Percentiles rank a stretch among this genome's conserved stretches.
phyloP scores from a whole-genome alignment of 225 moss, liverwort and hornwort genomes.

The Pseudisothecium myosuroides region DNA sequence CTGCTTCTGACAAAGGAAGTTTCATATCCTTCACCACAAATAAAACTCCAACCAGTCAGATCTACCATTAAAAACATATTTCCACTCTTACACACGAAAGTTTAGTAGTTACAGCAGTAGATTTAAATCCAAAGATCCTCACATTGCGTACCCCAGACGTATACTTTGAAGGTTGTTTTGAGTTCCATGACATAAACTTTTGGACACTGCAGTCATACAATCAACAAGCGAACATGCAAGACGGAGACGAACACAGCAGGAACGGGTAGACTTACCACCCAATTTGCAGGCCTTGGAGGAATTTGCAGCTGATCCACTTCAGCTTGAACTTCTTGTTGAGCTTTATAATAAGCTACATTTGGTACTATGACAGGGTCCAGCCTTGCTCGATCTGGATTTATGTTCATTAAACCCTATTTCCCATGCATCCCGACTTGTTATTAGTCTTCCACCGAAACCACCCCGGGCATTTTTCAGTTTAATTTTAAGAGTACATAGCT shows the following conservation, averaged over 20 bases:
- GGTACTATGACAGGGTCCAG: constrained; percentile 61
- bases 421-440: background rate
- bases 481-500: background rate
- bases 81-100: background rate
- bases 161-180: background rate
- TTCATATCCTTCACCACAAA: constrained; percentile 26
- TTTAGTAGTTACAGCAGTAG: background rate
- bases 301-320: constrained; percentile 59
- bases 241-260: background rate
- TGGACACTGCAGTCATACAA: background rate
- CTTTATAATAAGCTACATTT: constrained; percentile 57
- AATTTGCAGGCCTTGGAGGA: constrained; percentile 78
- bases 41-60: background rate
- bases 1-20: constrained; percentile 56
- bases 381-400: constrained; percentile 69
- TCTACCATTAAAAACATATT: background rate
- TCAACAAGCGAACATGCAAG: background rate
- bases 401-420: constrained; percentile 40
- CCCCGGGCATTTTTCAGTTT: background rate
- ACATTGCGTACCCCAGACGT: background rate
- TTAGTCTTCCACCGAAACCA: background rate
- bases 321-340: constrained; percentile 40
- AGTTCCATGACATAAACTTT: background rate
- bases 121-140: background rate
- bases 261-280: constrained; percentile 49